Conservation (phyloP, 352 stramenopile genomes). For the Phytopythium oedochilum region DNA sequence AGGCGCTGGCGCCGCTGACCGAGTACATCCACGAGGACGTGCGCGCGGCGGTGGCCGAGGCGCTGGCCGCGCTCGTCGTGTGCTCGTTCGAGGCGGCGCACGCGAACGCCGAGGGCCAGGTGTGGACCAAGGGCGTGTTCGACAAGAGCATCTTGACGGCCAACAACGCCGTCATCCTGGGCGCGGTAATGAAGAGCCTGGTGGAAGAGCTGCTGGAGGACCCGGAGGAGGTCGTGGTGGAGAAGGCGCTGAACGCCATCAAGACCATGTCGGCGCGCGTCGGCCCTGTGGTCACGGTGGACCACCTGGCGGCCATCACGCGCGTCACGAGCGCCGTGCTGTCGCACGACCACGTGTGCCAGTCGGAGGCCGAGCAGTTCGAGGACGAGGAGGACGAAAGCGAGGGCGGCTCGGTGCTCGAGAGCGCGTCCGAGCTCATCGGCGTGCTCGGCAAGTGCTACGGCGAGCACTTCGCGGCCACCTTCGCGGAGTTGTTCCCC, state of each 20-base stretch:
- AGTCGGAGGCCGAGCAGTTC: conserved; percentile 86
- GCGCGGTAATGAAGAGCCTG: conserved; percentile 75
- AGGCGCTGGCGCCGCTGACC: conserved; percentile 68
- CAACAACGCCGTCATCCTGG: conserved; percentile 72
- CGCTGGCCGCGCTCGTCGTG: conserved; percentile 73
- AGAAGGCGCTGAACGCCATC: conserved; percentile 94
- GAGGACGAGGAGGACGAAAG: conserved; percentile 88
- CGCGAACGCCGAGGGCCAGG: conserved; percentile 71
- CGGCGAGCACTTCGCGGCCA: conserved; percentile 88
- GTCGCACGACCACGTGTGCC: conserved; percentile 88
- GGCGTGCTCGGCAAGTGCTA: conserved; percentile 93
- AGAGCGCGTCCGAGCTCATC: conserved; percentile 92
- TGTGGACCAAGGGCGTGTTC: conserved; percentile 83
- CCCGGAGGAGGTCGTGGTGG: conserved; percentile 86
- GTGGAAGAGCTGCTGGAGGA: conserved; percentile 81
- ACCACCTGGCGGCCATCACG: conserved; percentile 86
- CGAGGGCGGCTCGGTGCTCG: conserved; percentile 93
- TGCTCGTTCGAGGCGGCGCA: conserved; percentile 83
- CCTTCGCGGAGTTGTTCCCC: conserved; percentile 89
- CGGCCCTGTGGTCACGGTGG: conserved; percentile 87
- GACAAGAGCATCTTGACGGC: conserved; percentile 72
- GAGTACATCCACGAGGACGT: conserved; percentile 89
- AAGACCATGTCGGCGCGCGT: conserved; percentile 94
- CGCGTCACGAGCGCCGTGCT: conserved; percentile 85
- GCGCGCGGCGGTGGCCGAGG: conserved; percentile 72